Evolutionary conservation across 2,329 filamentous ascomycete species (phyloP).

Genomic region (Albophoma yamanashiensis): DNA sequence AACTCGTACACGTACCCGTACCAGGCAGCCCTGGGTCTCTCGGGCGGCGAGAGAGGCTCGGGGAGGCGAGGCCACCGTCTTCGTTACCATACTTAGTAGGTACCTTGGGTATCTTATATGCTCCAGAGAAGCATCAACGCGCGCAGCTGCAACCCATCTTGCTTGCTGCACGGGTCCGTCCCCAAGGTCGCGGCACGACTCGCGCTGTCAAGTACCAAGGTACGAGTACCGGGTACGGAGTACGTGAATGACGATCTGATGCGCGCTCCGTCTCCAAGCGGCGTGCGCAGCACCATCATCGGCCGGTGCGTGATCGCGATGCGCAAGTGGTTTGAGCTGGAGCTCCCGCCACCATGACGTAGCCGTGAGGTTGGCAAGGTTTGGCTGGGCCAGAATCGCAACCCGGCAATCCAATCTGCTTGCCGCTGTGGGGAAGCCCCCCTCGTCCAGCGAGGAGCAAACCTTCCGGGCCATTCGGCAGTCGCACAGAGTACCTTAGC

Average conservation of each 20-base stretch:
- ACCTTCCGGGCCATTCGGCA: not conserved
- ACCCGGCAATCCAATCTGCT: not conserved
- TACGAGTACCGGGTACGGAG: not conserved
- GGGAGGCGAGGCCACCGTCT: not conserved
- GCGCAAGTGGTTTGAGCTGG: not conserved
- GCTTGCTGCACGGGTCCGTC: too few relatives aligned
- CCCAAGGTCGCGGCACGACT: too few relatives aligned
- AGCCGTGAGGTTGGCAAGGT: conserved; percentile 1
- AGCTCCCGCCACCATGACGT: conserved; percentile 13
- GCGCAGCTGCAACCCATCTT: not conserved
- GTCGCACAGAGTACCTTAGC: too few relatives aligned
- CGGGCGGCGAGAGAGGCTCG: not conserved
- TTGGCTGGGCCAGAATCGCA: not conserved
- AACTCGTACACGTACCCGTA: too few relatives aligned
- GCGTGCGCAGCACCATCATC: too few relatives aligned
- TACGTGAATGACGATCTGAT: not conserved
- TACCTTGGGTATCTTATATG: too few relatives aligned
- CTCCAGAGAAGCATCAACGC: not conserved
- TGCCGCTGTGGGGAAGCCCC: not conserved
- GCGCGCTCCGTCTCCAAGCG: not conserved
- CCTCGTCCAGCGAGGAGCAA: not conserved
- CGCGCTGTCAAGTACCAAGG: not conserved
- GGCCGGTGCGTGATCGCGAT: not conserved
- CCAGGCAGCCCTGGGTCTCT: too few relatives aligned
- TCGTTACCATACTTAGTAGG: too few relatives aligned